A percentile compares a stretch with the other conserved stretches of the same genome.
Evolutionary conservation across 176 grass and related monocot species (phyloP).

Genomic region (Luzula sylvatica): DNA sequence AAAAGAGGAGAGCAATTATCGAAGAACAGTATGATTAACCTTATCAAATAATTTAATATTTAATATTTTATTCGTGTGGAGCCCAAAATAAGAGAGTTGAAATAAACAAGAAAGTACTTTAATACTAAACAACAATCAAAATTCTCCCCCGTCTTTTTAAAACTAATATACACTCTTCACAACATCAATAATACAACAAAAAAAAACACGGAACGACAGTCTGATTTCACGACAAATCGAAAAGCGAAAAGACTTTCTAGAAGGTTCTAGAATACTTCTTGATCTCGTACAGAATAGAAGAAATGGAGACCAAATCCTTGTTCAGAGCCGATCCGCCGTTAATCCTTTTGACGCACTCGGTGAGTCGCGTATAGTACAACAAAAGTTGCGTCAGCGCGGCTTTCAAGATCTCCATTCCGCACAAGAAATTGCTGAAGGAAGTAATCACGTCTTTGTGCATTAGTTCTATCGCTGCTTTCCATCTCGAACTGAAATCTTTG

Average conservation of each 20-base stretch:
- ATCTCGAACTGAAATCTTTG: conserved; percentile 76
- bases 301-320: conserved; percentile 93
- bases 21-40: too few species aligned
- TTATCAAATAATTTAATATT: too few species aligned
- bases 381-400: conserved; percentile 71
- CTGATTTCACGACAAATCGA: conserved; percentile 26
- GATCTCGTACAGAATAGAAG: conserved; percentile 90
- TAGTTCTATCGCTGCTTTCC: conserved; percentile 87
- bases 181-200: conserved; percentile 16
- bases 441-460: conserved; percentile 99
- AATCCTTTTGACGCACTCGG: conserved; percentile 73
- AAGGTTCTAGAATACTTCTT: conserved; percentile 96
- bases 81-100: too few species aligned
- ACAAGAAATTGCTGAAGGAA: conserved; percentile 93
- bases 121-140: not conserved
- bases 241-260: conserved; percentile 25
- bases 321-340: conserved; percentile 55
- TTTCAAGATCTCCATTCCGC: conserved; percentile 97
- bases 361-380: conserved; percentile 84
- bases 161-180: not conserved
- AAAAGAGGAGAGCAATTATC: too few species aligned
- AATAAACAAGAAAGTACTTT: too few species aligned
- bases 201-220: conserved; percentile 16
- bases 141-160: not conserved
- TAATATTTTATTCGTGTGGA: too few species aligned